Conservation (phyloP, 164 flowering plant genomes). For the Nymphaea thermarum region DNA sequence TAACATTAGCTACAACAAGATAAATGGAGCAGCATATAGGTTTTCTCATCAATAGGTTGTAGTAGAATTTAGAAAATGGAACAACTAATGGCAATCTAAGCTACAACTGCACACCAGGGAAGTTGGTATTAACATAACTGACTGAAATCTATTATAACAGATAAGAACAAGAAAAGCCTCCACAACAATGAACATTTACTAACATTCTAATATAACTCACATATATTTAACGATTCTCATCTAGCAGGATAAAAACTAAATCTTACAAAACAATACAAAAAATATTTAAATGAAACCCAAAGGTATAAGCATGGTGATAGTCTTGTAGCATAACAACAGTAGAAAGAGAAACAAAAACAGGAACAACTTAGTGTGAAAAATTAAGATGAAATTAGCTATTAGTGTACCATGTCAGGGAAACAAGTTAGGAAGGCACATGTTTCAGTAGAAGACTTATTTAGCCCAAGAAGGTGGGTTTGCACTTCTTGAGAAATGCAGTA, state of each 20-base stretch:
- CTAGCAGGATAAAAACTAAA: background rate
- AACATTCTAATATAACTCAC: background rate
- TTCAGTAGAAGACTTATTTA: too few species aligned
- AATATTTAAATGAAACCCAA: background rate
- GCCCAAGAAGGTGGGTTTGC: too few species aligned
- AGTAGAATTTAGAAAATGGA: conserved; percentile 35
- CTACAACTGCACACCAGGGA: conserved; percentile 29
- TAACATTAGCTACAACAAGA: background rate
- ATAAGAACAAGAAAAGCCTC: background rate
- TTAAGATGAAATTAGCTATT: too few species aligned
- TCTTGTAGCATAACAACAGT: background rate
- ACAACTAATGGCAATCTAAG: conserved; percentile 52
- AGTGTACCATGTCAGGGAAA: too few species aligned
- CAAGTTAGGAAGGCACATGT: too few species aligned
- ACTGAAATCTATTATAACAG: conserved; percentile 42
- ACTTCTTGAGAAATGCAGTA: too few species aligned
- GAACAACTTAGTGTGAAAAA: too few species aligned
- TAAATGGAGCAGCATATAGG: conserved; percentile 23
- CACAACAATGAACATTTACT: background rate
- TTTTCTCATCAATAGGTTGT: conserved; percentile 73
- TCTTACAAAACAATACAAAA: background rate
- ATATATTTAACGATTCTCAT: too few species aligned
- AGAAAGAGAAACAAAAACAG: too few species aligned
- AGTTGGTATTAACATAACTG: conserved; percentile 20
- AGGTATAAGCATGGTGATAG: background rate